Evolutionary conservation across 2,329 filamentous ascomycete species (phyloP).

Genomic region (Ascochyta fabae): DNA sequence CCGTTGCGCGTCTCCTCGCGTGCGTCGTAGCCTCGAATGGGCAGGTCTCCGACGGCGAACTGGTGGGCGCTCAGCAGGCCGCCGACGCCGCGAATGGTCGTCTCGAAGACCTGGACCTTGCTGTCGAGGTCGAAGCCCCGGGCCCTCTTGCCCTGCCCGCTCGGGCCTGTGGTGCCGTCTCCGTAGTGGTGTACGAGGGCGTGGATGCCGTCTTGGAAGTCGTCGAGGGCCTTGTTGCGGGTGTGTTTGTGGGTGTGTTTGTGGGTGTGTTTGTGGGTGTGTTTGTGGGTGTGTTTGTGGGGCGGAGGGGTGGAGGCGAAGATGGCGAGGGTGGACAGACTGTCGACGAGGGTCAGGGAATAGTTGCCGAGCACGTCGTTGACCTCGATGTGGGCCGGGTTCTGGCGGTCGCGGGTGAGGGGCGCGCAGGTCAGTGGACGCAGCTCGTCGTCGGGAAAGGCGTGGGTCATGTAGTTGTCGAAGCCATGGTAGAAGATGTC

Average conservation of each 20-base stretch:
- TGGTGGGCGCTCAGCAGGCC: conserved; percentile 91
- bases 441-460: conserved; percentile 95
- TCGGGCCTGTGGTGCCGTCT: conserved; percentile 74
- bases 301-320: conserved; percentile 75
- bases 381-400: conserved; percentile 81
- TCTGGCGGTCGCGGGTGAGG: conserved; percentile 79
- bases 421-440: conserved; percentile 85
- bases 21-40: conserved; percentile 79
- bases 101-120: conserved; percentile 99
- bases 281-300: conserved; percentile 48
- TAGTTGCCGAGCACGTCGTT: conserved; percentile 98
- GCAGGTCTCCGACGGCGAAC: conserved; percentile 89
- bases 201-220: conserved; percentile 80
- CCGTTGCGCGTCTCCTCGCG: conserved; percentile 42
- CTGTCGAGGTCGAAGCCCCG: conserved; percentile 93
- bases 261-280: background rate
- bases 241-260: background rate
- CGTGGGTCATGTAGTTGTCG: conserved; percentile 91
- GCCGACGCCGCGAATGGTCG: conserved; percentile 90
- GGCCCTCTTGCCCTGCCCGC: conserved; percentile 73
- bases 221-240: conserved; percentile 55
- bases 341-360: conserved; percentile 93
- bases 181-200: conserved; percentile 83
- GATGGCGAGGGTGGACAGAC: conserved; percentile 90
- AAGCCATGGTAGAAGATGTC: conserved; percentile 97